These are phyloP conservation scores for Eimeria mitis DNA, from an alignment of 169 alveolate genomes.

Conservation along the genomic window DNA sequence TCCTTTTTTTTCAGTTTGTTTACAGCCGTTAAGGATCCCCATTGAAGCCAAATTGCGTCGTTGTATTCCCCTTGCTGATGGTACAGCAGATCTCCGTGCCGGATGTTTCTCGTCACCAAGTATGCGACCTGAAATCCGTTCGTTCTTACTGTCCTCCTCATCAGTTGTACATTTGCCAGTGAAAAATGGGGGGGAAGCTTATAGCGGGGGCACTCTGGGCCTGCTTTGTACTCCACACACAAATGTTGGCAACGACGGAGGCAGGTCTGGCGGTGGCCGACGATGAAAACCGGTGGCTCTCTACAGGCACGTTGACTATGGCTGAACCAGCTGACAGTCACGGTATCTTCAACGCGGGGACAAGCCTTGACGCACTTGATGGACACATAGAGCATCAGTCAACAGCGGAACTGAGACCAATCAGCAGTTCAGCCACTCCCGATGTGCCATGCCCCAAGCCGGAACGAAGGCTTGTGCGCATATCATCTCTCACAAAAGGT, in stretches of 20 bases:
- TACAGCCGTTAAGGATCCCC: not conserved
- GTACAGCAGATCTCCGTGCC: not conserved
- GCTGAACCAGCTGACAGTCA: not conserved
- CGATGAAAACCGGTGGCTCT: not conserved
- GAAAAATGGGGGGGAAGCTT: conserved; percentile 9
- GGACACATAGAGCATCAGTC: not conserved
- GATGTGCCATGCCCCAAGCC: not conserved
- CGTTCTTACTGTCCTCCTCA: not conserved
- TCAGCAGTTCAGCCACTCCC: not conserved
- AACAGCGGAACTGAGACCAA: not conserved
- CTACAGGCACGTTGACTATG: not conserved
- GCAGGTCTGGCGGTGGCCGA: not conserved
- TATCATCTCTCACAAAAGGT: not conserved
- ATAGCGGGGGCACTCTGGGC: not conserved
- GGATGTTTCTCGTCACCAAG: not conserved
- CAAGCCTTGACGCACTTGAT: not conserved
- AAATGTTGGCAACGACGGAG: not conserved
- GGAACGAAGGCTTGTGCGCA: not conserved
- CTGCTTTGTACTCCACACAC: not conserved
- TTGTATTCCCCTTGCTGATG: not conserved
- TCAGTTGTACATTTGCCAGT: not conserved
- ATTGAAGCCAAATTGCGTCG: not conserved
- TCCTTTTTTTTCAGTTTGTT: not conserved
- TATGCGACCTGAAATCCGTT: not conserved
- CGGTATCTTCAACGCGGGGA: not conserved